phyloP scores from a whole-genome alignment of 257 asterid genomes.

The Nicotiana obtusifolia region DNA sequence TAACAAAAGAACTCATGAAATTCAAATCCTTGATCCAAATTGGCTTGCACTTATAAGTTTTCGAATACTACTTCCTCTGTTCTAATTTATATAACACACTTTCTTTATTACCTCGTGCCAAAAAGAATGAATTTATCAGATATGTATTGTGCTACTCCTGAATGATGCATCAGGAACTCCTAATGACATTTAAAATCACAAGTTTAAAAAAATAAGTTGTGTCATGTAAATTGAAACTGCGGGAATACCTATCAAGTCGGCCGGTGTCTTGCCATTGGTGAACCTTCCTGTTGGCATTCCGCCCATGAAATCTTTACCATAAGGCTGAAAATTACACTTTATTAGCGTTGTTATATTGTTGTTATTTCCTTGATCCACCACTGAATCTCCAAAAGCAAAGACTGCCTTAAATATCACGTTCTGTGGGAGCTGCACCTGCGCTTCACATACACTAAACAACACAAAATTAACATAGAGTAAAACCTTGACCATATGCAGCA shows the following conservation, averaged over 20 bases:
- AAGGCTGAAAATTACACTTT: constrained; percentile 51
- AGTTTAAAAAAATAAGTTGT: too few species aligned
- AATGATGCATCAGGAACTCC: too few species aligned
- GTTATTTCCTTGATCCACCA: constrained; percentile 66
- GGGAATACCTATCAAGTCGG: constrained; percentile 43
- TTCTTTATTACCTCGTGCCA: too few species aligned
- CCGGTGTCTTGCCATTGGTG: constrained; percentile 60
- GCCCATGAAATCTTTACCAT: constrained; percentile 53
- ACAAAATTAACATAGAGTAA: background rate
- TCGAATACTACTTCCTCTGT: background rate
- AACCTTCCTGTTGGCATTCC: constrained; percentile 67
- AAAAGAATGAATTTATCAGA: too few species aligned
- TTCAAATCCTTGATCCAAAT: too few species aligned
- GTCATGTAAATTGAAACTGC: too few species aligned
- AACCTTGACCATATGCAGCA: too few species aligned
- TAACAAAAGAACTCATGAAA: too few species aligned
- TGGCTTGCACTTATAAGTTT: too few species aligned
- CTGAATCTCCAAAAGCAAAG: constrained; percentile 68
- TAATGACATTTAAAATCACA: too few species aligned
- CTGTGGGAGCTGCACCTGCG: constrained; percentile 29
- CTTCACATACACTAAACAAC: constrained; percentile 23
- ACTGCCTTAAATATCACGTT: constrained; percentile 40
- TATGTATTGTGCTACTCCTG: too few species aligned
- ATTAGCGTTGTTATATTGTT: constrained; percentile 25
- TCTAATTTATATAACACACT: too few species aligned